Base-by-base conservation (phyloP, 805 yeast genomes). In the Candida insectorum region DNA sequence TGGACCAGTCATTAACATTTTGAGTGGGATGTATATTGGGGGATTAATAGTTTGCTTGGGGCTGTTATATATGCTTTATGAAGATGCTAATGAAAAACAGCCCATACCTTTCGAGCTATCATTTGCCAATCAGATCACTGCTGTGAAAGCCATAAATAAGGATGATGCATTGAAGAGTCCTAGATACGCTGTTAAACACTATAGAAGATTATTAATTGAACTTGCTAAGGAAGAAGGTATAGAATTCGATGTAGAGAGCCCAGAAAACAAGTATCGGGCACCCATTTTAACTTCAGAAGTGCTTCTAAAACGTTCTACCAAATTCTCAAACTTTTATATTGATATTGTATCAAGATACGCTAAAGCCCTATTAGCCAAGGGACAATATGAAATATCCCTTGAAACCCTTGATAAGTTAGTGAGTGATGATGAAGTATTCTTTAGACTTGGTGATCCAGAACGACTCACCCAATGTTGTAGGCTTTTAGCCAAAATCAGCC, bases 11-110 rank as follows among this genome's bases (percentile, higher is more conserved):
- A 34, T 63, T 24, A 64, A 65, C 40, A 53, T 65, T 15, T 28
- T 60, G n/a, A 63, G 69, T 11, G 71, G 70, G 8, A 71, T 66
- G 5, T 66, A 66, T 40, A 41, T 65, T 27, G 73, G 71, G 4
- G 68, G 68, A 4, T 48, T 65, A 17, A 26, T 65, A 4, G 65
- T 66, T 4, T 60, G 64, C 31, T 33, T 51, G 15, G 70, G 69
- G 6, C 60, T 63, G 51, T 51, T 66, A 13, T 64, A 54, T 43
- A 52, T 65, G 33, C 26, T 66, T 14, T 66, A 66, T 41, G 45
- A 43, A 15, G 73, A 66, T 45, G 72, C 71, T 18, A 49, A 62
- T 31, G 37, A 45, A 12, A 36, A 70, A 24, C 70, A 66, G 39
- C 51, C 51, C 28, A 66, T 66, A 17, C 73, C 73, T 9, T 61